phyloP scores from a whole-genome alignment of 2,329 filamentous ascomycete species.

The Colletotrichum tanaceti region DNA sequence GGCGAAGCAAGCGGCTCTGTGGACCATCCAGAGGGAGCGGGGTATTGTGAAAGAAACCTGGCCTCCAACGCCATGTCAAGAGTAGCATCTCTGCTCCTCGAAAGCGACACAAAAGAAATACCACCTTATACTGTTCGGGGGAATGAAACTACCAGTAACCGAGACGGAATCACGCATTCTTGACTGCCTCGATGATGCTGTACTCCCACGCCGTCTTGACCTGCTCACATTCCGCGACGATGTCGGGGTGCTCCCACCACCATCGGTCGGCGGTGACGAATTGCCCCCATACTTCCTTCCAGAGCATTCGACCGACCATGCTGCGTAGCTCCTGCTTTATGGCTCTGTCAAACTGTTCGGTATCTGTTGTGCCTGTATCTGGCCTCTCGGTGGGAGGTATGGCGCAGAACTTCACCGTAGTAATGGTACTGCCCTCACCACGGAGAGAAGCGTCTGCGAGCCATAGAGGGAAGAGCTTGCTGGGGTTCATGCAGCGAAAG shows the following conservation, averaged over 20 bases:
- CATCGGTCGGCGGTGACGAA: constrained; percentile 62
- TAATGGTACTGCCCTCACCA: constrained; percentile 59
- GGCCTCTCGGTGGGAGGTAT: constrained; percentile 49
- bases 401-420: constrained; percentile 63
- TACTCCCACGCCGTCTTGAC: constrained; percentile 70
- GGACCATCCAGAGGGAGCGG: constrained; percentile 8
- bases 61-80: constrained; percentile 33
- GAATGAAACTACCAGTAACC: constrained; percentile 40
- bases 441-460: constrained; percentile 66
- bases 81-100: constrained; percentile 15
- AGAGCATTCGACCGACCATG: constrained; percentile 66
- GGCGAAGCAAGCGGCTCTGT: constrained; percentile 19
- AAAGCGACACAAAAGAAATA: not conserved
- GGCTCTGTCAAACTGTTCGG: constrained; percentile 47
- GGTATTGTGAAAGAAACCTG: constrained; percentile 36
- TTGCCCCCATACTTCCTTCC: constrained; percentile 70
- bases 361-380: constrained; percentile 42
- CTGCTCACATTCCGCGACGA: constrained; percentile 65
- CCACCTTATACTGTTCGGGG: not conserved
- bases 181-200: constrained; percentile 66
- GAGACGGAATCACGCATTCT: constrained; percentile 48
- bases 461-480: constrained; percentile 68
- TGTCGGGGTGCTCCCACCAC: constrained; percentile 72
- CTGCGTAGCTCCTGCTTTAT: constrained; percentile 62
- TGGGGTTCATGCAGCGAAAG: constrained; percentile 70